Conservation (phyloP, 1,284 basidiomycete genomes). For the Boletus mariae region DNA sequence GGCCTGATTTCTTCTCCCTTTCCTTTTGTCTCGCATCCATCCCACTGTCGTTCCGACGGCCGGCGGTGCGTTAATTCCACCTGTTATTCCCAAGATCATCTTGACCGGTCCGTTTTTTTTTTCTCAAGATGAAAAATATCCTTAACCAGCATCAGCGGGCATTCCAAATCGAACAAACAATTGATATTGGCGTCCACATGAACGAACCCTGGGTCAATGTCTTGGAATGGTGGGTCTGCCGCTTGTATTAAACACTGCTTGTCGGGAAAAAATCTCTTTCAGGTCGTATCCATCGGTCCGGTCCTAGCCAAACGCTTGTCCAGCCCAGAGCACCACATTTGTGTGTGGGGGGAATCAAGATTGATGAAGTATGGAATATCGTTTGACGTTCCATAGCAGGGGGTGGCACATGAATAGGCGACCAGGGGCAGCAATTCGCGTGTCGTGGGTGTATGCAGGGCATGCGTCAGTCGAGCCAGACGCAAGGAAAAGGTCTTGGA, state of each 20-base stretch:
- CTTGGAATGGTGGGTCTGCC: neutral
- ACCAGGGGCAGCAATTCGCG: too few relatives aligned
- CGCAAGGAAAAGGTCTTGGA: too few relatives aligned
- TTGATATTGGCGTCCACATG: neutral
- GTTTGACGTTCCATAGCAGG: neutral
- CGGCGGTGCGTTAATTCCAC: neutral
- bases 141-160: conserved; percentile 8
- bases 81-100: conserved; percentile 3
- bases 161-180: neutral
- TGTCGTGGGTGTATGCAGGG: too few relatives aligned
- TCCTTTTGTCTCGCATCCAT: neutral
- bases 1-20: neutral
- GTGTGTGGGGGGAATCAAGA: neutral
- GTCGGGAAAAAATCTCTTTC: neutral
- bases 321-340: neutral
- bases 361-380: neutral
- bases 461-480: too few relatives aligned
- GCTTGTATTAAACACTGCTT: neutral
- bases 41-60: neutral
- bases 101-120: conserved; percentile 9
- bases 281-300: neutral
- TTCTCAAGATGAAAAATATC: conserved; percentile 18
- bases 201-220: neutral
- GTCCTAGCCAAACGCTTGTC: neutral
- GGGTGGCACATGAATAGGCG: neutral